Evolutionary conservation across 2,329 filamentous ascomycete species (phyloP), one percentile per base, ranked within the genome.

Genomic region (Pseudogymnoascus sp.): DNA sequence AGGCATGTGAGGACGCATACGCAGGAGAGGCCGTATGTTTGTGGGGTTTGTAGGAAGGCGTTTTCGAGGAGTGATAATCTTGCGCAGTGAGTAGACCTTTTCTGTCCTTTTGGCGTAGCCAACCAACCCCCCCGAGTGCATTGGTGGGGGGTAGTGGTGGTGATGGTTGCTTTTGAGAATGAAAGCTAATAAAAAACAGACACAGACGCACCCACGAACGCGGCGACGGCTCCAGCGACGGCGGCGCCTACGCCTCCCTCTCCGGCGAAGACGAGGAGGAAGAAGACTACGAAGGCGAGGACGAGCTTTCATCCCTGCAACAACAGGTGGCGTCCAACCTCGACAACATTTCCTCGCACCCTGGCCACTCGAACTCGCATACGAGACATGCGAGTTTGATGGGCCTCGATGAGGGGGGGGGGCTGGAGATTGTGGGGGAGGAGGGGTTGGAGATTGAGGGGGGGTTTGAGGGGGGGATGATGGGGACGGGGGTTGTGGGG

Each of bases 1-100:
- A 88, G 93, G 91, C 95, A 99, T 80, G 95, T 99, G 77, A 90
- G 95, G 79, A 99, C 95, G 73, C 95, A 99, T 83, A 99, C 95
- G 64, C 95, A 99, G 83, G 95, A 99, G 82, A 91, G 93, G 79
- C 95, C 95, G 71, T 99, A 99, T 78, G 88, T 96, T 75, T 99
- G 95, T 85, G 90, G 90, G 71, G 88, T 96, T 77, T 99, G 95
- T 86, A 96, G 90, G 83, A 97, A 97, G 83, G 93, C 93, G 69
- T 99, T 99, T 78, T 97, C 95, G 65, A 85, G 95, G 79, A 97
- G 93, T 73, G 95, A 99, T 81, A 99, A 99, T 77, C 89, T 99
- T 78, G 95, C 95, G 77, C 95, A 99, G 90, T 96, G 91, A 79
- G 85, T 74, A 71, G n/a, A n/a, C 67, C 70, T 34, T 34, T 11